Evolutionary conservation across 352 stramenopile species (phyloP).

Genomic region (Pythium pyrilobum): DNA sequence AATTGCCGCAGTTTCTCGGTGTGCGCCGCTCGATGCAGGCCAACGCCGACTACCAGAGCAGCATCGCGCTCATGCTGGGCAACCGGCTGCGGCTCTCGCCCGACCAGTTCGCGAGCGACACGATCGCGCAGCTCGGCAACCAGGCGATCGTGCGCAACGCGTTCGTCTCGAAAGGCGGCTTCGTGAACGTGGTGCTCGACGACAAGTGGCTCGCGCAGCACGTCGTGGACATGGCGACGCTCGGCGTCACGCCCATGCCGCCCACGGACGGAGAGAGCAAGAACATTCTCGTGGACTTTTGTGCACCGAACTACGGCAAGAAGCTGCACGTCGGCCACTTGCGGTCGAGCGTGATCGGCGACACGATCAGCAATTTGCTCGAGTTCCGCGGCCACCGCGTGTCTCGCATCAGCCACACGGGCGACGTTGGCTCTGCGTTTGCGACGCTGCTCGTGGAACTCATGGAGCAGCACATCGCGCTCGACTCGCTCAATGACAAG

Average conservation of each 20-base stretch:
- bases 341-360: constrained; percentile 71
- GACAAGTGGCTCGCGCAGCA: constrained; percentile 67
- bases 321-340: constrained; percentile 82
- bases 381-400: constrained; percentile 76
- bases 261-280: constrained; percentile 20
- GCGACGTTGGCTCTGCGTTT: constrained; percentile 71
- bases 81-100: constrained; percentile 36
- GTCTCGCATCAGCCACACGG: constrained; percentile 67
- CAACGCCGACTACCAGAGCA: constrained; percentile 75
- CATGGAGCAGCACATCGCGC: constrained; percentile 40
- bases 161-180: constrained; percentile 65
- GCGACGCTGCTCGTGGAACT: constrained; percentile 72
- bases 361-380: constrained; percentile 76
- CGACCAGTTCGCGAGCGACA: constrained; percentile 33
- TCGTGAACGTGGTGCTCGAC: constrained; percentile 71
- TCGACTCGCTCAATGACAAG: constrained; percentile 48
- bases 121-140: constrained; percentile 20
- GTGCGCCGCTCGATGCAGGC: constrained; percentile 61
- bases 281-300: constrained; percentile 74
- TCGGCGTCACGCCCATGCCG: constrained; percentile 28
- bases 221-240: constrained; percentile 53
- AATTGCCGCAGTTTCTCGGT: constrained; percentile 38
- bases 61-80: constrained; percentile 50
- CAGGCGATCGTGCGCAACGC: constrained; percentile 18
- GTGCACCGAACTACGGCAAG: constrained; percentile 80